Percentiles rank a stretch among this genome's conserved stretches.
These are phyloP conservation scores for Penicillium soppii DNA, from an alignment of 495 filamentous ascomycete genomes.

Conservation along the genomic window DNA sequence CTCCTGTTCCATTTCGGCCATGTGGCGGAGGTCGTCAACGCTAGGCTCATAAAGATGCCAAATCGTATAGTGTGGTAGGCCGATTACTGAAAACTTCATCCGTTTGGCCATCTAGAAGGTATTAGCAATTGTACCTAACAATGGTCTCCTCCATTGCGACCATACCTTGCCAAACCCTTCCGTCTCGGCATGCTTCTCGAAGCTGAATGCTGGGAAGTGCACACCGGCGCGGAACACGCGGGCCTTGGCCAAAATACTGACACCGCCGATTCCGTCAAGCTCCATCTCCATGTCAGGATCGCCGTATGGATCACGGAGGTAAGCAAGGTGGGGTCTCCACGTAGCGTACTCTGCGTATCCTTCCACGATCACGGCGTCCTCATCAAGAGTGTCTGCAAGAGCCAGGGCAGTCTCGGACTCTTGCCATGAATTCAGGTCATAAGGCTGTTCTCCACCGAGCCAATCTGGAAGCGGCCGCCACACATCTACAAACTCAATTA, in stretches of 20 bases:
- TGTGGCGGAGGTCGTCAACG: constrained; percentile 93
- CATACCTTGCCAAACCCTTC: constrained; percentile 97
- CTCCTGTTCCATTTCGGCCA: constrained; percentile 95
- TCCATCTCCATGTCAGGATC: constrained; percentile 99
- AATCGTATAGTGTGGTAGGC: constrained; percentile 96
- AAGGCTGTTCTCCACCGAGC: constrained; percentile 98
- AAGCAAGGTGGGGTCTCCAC: constrained; percentile 96
- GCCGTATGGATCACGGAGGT: constrained; percentile 94
- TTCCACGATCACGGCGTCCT: constrained; percentile 99
- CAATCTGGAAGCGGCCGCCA: constrained; percentile 98
- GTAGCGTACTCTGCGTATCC: constrained; percentile 99
- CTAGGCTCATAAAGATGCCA: constrained; percentile 99
- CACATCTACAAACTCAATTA: constrained; percentile 63
- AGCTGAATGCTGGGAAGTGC: constrained; percentile 98
- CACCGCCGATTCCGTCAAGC: constrained; percentile 94
- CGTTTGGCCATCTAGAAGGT: constrained; percentile 82
- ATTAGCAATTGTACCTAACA: constrained; percentile 32
- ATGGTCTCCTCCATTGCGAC: neutral
- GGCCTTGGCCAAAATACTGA: constrained; percentile 96
- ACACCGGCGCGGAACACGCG: constrained; percentile 91
- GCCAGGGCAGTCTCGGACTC: constrained; percentile 96
- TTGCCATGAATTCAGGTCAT: constrained; percentile 99
- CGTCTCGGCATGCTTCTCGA: constrained; percentile 98
- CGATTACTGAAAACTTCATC: constrained; percentile 95
- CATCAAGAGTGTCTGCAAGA: constrained; percentile 91